Evolutionary conservation across 2,329 filamentous ascomycete species (phyloP), one percentile per base, ranked within the genome.

Genomic region (Scedosporium boydii): DNA sequence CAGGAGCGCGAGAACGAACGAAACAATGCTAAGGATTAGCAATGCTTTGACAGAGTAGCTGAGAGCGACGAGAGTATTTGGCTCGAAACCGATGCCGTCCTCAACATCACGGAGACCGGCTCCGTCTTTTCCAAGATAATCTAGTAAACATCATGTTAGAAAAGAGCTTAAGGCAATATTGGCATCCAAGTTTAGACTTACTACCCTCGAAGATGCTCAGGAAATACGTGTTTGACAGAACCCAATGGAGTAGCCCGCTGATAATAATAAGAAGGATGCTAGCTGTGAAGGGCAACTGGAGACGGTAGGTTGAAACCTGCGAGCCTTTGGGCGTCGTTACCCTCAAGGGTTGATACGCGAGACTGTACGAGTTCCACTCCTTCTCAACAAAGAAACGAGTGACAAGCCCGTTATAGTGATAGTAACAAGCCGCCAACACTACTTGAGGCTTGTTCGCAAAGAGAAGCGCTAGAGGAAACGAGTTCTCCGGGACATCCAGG

Each of bases 381-480:
- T 10, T 58, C 23, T 38, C 51, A 14, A 10, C 46, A 10, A 29
- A 3, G 27, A 41, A 61, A 16, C 42, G 48, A 21, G 62, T 61
- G 14, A 83, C 69, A 26, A 82, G 73, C 3, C 75, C 70, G 70
- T 83, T 81, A 57, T 72, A 72, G 12, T 75, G 67, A 42, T 83
- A 70, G 69, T 83, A 84, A 9, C 83, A 73, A 7, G 72, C 63
- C 6, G 73, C 77, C 10, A 83, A 70, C 18, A 82, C 74, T 4
- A 83, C 68, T 10, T 83, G 81, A 1, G 81, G 80, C 66, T 65
- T 6, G 64, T 66, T 14, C 57, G 62, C 1, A 56, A 63, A 62
- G 23, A 44, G 4, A 9, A 65, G 58, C 44, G 66, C 66, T 6
- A 66, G 29, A 18, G 64, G 55, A 1, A 68, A 66, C 10, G 56